phyloP scores from a whole-genome alignment of 139 green algal genomes.

The Closterium sp. region DNA sequence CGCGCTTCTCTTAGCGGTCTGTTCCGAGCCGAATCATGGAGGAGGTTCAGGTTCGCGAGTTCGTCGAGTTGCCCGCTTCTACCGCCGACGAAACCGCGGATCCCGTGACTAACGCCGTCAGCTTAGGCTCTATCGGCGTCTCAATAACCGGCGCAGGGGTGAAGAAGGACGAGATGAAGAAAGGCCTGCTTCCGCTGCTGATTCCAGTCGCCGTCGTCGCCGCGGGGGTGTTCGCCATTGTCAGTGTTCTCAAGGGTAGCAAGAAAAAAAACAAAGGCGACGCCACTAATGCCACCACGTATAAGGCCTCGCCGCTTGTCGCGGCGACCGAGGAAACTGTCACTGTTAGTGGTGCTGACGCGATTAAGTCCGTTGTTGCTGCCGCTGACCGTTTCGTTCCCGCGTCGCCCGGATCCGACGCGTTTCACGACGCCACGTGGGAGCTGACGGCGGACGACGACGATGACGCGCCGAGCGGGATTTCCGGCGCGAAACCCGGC shows the following conservation, averaged over 20 bases:
- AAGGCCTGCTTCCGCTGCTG: not conserved
- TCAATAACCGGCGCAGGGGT: not conserved
- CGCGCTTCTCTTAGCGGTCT: not conserved
- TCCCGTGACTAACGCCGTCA: not conserved
- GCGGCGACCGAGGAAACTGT: not conserved
- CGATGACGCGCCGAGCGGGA: not conserved
- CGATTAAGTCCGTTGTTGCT: not conserved
- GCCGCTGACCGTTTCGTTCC: not conserved
- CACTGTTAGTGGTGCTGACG: not conserved
- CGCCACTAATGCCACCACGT: not conserved
- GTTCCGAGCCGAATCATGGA: not conserved
- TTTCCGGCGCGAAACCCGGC: not conserved
- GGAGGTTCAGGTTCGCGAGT: not conserved
- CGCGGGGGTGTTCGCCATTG: not conserved
- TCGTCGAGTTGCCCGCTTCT: not conserved
- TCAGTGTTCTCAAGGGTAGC: not conserved
- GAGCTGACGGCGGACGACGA: not conserved
- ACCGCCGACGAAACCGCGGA: not conserved
- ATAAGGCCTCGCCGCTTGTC: not conserved
- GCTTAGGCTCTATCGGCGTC: not conserved
- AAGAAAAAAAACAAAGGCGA: not conserved
- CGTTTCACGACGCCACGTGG: not conserved
- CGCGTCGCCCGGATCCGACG: not conserved
- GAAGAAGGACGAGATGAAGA: not conserved
- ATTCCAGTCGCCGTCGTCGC: not conserved